Evolutionary conservation across 192 early-diverging fungal species (phyloP).

Genomic region (Phycomyces nitens): DNA sequence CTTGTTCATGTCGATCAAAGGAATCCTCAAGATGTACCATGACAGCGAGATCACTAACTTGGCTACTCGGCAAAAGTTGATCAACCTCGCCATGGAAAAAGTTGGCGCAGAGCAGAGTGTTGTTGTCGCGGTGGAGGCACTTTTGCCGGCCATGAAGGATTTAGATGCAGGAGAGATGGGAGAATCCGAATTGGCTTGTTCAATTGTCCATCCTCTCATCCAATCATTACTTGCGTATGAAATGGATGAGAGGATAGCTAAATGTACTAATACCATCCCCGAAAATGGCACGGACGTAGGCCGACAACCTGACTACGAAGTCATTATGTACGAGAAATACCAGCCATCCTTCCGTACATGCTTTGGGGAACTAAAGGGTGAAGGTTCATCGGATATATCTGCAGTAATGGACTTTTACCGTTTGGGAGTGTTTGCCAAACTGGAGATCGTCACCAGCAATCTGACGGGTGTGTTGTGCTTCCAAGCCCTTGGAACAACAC

Average conservation of each 20-base stretch:
- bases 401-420: constrained; percentile 1
- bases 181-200: neutral
- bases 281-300: neutral
- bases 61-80: neutral
- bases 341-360: neutral
- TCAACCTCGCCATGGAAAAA: neutral
- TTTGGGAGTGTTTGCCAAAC: constrained; percentile 6
- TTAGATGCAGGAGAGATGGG: neutral
- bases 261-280: neutral
- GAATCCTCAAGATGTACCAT: neutral
- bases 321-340: neutral
- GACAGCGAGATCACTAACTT: neutral
- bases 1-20: neutral
- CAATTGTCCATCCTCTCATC: neutral
- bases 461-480: constrained; percentile 1
- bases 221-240: constrained; percentile 4
- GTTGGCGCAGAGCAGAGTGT: neutral
- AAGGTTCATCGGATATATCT: neutral
- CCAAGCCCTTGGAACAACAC: constrained; percentile 6
- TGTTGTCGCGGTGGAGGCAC: neutral
- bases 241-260: neutral
- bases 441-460: constrained; percentile 2
- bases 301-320: neutral
- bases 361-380: constrained; percentile 3
- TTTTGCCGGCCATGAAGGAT: neutral